Base-by-base conservation (phyloP, 202 grass and related monocot species). In the Alloteropsis angusta region DNA sequence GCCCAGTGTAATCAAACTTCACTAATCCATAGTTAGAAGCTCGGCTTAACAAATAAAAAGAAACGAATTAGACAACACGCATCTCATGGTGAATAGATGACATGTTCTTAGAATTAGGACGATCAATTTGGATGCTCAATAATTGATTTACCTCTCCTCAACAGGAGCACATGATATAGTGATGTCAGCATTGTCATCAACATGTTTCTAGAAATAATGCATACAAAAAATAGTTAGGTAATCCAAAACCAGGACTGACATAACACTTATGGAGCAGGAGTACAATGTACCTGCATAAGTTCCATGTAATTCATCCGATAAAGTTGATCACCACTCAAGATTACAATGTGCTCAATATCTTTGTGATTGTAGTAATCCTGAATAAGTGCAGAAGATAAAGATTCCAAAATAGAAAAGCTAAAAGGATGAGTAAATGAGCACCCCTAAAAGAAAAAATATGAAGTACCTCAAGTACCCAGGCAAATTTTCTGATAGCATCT, bases 291-390 rank as follows among this genome's bases (percentile, higher is more conserved):
- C 89, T 97, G 89, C n/a, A 92, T 52, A 68, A 97, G 83, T 8
- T 92, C 81, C 90, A 92, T 97, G 57, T 90, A 96, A 60, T 96
- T 71, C 93, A 96, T 96, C 3, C 89, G 85, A 19, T 96, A 96
- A 17, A 97, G 60, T 14, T 97, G 93, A 62, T 97, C 93, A 0
- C 90, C 93, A n/a, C 50, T 86, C 58, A 97, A 72, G 81, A 97
- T 90, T 36, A 97, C 21, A 67, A 97, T 81, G 37, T 97, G 79
- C 41, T 97, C 84, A 19, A 97, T 83, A 38, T 81, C 68, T 48
- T 88, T 92, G 21, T 90, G 87, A 22, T 86, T 97, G 75, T 92
- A 86, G 67, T 85, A 82, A 67, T 92, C 90, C 93, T 97, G 82
- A 61, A 85, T 4, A 80, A 47, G 25, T 65, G 21, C 17, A 45